phyloP scores from a whole-genome alignment of 768 basidiomycete genomes.

The Trametopsis cervina region DNA sequence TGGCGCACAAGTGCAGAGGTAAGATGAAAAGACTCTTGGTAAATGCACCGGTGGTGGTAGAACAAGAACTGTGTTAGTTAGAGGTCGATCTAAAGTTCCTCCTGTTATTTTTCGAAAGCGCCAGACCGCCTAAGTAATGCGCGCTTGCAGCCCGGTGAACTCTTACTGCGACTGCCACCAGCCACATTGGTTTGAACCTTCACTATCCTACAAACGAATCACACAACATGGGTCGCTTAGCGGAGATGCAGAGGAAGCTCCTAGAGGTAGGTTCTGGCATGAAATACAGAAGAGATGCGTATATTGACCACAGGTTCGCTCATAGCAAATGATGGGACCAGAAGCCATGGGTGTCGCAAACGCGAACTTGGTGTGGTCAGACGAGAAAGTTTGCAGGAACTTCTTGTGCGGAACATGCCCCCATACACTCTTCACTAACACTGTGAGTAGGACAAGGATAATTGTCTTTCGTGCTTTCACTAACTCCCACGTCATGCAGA shows the following conservation, averaged over 20 bases:
- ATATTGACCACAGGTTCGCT: conserved; percentile 7
- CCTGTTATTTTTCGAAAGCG: too few relatives aligned
- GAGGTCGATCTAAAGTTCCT: too few relatives aligned
- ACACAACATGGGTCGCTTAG: conserved; percentile 80
- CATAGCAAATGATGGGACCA: conserved; percentile 99
- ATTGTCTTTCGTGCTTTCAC: not conserved
- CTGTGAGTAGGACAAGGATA: conserved; percentile 47
- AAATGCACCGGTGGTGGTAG: too few relatives aligned
- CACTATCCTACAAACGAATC: not conserved
- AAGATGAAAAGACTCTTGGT: too few relatives aligned
- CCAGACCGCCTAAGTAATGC: not conserved
- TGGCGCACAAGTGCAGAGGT: too few relatives aligned
- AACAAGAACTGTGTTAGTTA: too few relatives aligned
- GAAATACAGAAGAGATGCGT: conserved; percentile 7
- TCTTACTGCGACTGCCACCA: not conserved
- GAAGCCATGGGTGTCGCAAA: conserved; percentile 98
- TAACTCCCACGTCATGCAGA: conserved; percentile 41
- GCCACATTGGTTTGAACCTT: too few relatives aligned
- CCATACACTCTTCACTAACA: conserved; percentile 95
- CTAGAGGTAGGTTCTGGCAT: conserved; percentile 33
- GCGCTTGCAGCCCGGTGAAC: not conserved
- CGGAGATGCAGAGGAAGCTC: conserved; percentile 98
- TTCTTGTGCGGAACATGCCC: conserved; percentile 99
- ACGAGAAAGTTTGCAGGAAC: conserved; percentile 98
- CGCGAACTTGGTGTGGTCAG: conserved; percentile 87